A percentile compares a stretch with the other conserved stretches of the same genome.
Evolutionary conservation across 345 rosid genomes (phyloP).

Genomic region (Salix exigua): DNA sequence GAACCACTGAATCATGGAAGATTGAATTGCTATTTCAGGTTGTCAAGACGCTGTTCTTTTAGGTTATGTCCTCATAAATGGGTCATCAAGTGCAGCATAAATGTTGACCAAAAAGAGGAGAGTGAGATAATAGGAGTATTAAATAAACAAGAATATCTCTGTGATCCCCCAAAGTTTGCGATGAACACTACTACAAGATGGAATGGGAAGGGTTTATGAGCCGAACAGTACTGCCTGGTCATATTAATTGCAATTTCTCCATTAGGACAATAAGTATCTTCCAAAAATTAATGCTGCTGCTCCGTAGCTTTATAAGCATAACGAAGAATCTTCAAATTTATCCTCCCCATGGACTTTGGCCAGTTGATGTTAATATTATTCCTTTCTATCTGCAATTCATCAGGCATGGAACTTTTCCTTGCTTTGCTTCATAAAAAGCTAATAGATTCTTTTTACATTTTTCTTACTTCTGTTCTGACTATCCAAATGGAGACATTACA

Average conservation of each 20-base stretch:
- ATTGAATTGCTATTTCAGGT: neutral
- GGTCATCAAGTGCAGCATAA: neutral
- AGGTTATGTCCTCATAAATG: neutral
- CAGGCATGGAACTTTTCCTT: slow-evolving; percentile 30
- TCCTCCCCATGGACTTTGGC: neutral
- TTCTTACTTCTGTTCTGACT: neutral
- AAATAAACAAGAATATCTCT: neutral
- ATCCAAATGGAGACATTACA: slow-evolving; percentile 54
- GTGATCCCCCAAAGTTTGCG: neutral
- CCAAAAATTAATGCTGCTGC: neutral
- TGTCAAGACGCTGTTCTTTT: neutral
- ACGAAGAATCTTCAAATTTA: neutral
- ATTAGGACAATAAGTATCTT: neutral
- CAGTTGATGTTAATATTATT: slow-evolving; percentile 7
- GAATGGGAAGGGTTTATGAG: neutral
- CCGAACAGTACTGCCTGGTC: neutral
- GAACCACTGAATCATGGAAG: neutral
- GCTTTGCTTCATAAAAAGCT: neutral
- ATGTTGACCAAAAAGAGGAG: neutral
- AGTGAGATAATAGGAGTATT: neutral
- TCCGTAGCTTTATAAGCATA: neutral
- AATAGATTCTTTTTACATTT: neutral
- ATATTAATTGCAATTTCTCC: neutral
- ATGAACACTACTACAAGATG: neutral
- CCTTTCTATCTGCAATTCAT: slow-evolving; percentile 24